Conservation (phyloP, 2,329 filamentous ascomycete species). For the Fusarium phyllophilum region DNA sequence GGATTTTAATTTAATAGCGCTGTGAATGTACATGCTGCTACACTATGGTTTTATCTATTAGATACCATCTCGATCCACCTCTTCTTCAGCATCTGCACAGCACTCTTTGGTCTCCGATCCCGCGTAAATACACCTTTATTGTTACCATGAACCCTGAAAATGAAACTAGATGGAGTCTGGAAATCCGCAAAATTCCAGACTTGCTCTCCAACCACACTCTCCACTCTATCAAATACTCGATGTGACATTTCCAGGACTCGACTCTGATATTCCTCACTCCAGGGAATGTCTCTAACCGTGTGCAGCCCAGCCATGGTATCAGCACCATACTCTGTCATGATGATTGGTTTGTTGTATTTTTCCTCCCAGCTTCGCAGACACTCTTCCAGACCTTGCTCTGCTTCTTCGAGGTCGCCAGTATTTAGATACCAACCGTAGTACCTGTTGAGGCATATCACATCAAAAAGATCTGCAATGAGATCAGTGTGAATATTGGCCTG, state of each 20-base stretch:
- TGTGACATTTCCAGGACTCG: conserved; percentile 27
- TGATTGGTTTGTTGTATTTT: not conserved
- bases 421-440: not conserved
- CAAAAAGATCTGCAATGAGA: not conserved
- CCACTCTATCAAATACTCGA: conserved; percentile 25
- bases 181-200: conserved; percentile 38
- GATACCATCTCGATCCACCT: not conserved
- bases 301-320: not conserved
- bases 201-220: conserved; percentile 28
- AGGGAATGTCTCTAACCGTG: conserved; percentile 22
- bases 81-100: conserved; percentile 10
- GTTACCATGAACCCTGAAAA: conserved; percentile 33
- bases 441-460: not conserved
- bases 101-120: conserved; percentile 17
- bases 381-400: not conserved
- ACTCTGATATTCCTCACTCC: conserved; percentile 33
- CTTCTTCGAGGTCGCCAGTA: not conserved
- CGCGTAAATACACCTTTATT: conserved; percentile 33
- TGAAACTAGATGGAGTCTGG: conserved; percentile 7
- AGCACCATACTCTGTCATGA: not conserved
- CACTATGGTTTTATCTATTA: not conserved
- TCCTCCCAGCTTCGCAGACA: not conserved
- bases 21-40: too few relatives aligned
- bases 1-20: too few relatives aligned
- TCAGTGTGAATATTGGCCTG: not conserved